Evolutionary conservation across 768 basidiomycete genomes (phyloP).

Genomic region (Exidia glandulosa): DNA sequence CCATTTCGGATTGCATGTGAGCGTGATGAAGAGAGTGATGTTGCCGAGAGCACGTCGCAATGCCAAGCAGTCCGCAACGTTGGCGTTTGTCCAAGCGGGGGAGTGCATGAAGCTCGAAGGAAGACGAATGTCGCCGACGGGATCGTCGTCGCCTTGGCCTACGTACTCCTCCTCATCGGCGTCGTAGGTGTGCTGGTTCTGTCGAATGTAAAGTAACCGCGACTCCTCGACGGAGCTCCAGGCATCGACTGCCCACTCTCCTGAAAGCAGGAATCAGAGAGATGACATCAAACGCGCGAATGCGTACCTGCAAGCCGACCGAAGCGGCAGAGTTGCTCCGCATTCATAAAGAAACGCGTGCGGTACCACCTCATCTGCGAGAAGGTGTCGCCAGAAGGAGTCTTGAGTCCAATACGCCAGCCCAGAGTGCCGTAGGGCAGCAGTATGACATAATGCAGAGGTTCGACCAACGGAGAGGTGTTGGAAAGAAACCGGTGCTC

Average conservation of each 20-base stretch:
- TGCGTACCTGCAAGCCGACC: not conserved
- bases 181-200: not conserved
- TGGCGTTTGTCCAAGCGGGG: not conserved
- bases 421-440: not conserved
- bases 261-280: not conserved
- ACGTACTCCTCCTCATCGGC: not conserved
- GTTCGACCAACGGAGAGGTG: not conserved
- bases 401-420: not conserved
- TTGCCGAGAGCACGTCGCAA: constrained; percentile 1
- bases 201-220: not conserved
- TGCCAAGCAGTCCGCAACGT: constrained; percentile 4
- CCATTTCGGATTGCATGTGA: constrained; percentile 9
- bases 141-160: not conserved
- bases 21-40: constrained; percentile 4
- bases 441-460: not conserved
- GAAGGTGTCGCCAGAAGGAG: not conserved
- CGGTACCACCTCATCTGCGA: not conserved
- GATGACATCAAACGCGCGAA: not conserved
- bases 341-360: not conserved
- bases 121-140: not conserved
- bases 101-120: constrained; percentile 2
- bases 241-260: not conserved
- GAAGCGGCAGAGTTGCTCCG: not conserved
- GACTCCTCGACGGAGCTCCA: not conserved
- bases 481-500: not conserved